These are phyloP conservation scores for Eimeria tenella DNA, from an alignment of 169 alveolate genomes.

Conservation along the genomic window DNA sequence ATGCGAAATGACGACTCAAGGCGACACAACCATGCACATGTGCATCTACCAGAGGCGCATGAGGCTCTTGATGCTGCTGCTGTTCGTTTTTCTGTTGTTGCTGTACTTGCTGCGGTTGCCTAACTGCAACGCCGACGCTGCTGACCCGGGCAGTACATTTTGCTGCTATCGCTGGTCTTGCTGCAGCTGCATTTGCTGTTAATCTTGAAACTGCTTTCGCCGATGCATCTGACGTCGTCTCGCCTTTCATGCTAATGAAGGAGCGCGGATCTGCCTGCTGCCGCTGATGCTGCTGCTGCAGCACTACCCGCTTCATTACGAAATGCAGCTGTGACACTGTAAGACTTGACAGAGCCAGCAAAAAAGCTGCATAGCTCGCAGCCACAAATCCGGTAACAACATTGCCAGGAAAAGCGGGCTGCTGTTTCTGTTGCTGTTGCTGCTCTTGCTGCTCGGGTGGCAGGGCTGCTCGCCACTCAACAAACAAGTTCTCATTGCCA, in stretches of 20 bases:
- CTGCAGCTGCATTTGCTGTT: neutral
- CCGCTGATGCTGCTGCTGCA: slow-evolving; percentile 17
- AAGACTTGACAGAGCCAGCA: neutral
- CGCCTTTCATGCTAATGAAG: neutral
- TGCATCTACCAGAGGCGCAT: too few relatives aligned
- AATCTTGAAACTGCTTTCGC: too few relatives aligned
- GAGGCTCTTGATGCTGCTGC: too few relatives aligned
- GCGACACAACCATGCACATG: neutral
- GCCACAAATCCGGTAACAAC: neutral
- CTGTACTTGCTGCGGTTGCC: slow-evolving; percentile 1
- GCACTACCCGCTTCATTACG: neutral
- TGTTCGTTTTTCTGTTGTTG: neutral
- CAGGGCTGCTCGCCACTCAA: neutral
- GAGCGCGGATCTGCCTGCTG: neutral
- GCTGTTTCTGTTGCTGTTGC: neutral
- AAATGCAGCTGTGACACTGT: neutral
- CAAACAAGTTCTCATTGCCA: neutral
- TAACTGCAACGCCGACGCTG: too few relatives aligned
- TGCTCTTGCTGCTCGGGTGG: neutral
- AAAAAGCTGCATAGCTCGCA: slow-evolving; percentile 2
- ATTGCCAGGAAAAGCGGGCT: neutral
- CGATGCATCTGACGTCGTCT: too few relatives aligned
- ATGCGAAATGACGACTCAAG: neutral
- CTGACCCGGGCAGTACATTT: neutral
- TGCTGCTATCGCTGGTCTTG: neutral